Conservation (phyloP, 208 protist genomes). For the Trypanosomatidae sp. region DNA sequence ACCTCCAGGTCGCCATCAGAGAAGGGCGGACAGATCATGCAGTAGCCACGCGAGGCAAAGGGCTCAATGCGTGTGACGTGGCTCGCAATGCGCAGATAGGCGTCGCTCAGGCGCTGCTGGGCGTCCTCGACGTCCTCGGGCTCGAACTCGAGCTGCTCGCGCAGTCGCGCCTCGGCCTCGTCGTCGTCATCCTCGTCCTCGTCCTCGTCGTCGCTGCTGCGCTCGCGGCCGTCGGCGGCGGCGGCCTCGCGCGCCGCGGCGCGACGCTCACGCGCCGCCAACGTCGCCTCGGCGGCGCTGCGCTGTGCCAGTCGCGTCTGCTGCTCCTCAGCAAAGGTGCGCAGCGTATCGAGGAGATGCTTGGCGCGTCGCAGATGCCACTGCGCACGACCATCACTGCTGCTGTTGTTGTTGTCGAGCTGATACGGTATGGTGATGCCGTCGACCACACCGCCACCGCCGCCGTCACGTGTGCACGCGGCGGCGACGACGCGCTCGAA, state of each 20-base stretch:
- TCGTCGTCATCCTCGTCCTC: constrained; percentile 45
- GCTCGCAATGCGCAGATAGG: constrained; percentile 70
- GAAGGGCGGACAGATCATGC: constrained; percentile 72
- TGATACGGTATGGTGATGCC: constrained; percentile 51
- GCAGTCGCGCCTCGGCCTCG: constrained; percentile 53
- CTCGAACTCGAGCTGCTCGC: constrained; percentile 65
- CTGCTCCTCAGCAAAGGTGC: constrained; percentile 15
- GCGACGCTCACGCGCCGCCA: constrained; percentile 21
- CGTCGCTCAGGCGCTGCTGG: constrained; percentile 58
- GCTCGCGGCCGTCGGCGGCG: constrained; percentile 8
- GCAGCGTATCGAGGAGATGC: constrained; percentile 37
- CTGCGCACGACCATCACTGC: not conserved
- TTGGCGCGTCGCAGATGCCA: constrained; percentile 10
- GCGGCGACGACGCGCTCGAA: constrained; percentile 68
- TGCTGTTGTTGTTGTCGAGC: too few species aligned
- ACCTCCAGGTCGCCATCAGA: constrained; percentile 64
- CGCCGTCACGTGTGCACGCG: constrained; percentile 17
- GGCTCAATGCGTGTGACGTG: constrained; percentile 75
- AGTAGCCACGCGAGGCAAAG: constrained; percentile 79
- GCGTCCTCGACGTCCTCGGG: constrained; percentile 76
- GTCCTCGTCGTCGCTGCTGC: constrained; percentile 28
- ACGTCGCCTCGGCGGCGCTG: constrained; percentile 25
- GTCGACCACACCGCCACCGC: constrained; percentile 32
- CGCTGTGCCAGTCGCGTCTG: not conserved
- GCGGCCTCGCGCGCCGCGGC: constrained; percentile 16